Conservation (phyloP, 495 filamentous ascomycete genomes). For the Polyplosphaeria fusca region DNA sequence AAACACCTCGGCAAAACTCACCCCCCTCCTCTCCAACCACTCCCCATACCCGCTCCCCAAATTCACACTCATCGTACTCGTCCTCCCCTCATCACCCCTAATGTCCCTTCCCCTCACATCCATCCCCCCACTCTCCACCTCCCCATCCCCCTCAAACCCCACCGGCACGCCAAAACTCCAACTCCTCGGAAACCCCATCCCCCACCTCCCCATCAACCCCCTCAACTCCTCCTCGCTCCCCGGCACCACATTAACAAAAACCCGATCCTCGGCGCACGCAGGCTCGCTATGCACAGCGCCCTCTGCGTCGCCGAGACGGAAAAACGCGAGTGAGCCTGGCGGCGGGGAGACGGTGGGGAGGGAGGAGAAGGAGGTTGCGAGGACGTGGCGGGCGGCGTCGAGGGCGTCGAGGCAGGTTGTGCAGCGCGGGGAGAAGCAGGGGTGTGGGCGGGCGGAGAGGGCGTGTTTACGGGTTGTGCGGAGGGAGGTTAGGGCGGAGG, state of each 20-base stretch:
- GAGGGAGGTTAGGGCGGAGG: not conserved
- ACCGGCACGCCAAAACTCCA: constrained; percentile 46
- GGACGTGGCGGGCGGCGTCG: constrained; percentile 8
- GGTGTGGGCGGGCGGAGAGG: not conserved
- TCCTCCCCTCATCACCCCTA: not conserved
- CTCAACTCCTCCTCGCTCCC: constrained; percentile 36
- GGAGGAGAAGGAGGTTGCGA: constrained; percentile 24
- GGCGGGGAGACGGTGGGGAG: constrained; percentile 38
- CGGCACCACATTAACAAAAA: constrained; percentile 36
- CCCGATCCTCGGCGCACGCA: not conserved
- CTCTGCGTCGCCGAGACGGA: constrained; percentile 47
- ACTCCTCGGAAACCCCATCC: constrained; percentile 48
- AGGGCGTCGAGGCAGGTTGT: constrained; percentile 15
- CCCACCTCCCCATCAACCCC: constrained; percentile 44
- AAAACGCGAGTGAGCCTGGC: constrained; percentile 44
- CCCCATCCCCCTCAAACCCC: constrained; percentile 24
- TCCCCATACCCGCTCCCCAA: constrained; percentile 8
- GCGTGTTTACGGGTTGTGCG: not conserved
- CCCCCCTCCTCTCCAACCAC: constrained; percentile 14
- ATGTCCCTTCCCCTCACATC: not conserved
- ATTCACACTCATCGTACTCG: constrained; percentile 15
- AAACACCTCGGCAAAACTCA: constrained; percentile 9
- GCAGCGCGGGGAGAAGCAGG: constrained; percentile 12
- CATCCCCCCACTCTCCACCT: not conserved
- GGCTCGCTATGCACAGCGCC: constrained; percentile 30